Evolutionary conservation across 1,284 basidiomycete genomes (phyloP), one percentile per base, ranked within the genome.

Genomic region (Ganoderma multipileum): DNA sequence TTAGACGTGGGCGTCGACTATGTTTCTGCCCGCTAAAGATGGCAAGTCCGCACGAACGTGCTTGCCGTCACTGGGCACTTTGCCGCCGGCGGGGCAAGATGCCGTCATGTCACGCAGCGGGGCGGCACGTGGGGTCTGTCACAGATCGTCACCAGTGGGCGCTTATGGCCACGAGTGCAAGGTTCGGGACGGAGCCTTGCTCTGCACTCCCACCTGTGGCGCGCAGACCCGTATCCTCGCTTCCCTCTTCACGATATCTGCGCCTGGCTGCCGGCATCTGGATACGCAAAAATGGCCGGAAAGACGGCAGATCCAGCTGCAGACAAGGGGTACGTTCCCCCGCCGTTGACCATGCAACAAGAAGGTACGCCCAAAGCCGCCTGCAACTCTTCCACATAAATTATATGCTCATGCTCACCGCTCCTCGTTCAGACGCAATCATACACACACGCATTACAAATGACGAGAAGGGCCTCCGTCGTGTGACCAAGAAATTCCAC

Each of bases 401-500:
- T n/a, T 26, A 20, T 23, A 23, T 14, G 11, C 9, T 6, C 18
- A 9, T 58, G 14, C 58, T 60, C 38, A 60, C 58, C 30, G 41
- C 47, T 67, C 64, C 23, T 54, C 68, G 52, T 72, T 67, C 72
- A 95, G 93, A 95, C 80, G 85, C 87, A 65, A 89, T 94, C 72
- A 91, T 94, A 64, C 89, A 91, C 75, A 85, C 90, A 2, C 87
- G 93, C 66, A 93, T 95, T 69, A 89, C 88, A 23, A 94, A 83
- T 82, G 92, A 74, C 74, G 84, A 85, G 84, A 80, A 81, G 67
- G 79, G 89, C 28, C 83, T 95, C 33, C 88, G 90, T 52, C 88
- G 92, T 59, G 86, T 95, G 63, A 87, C 92, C 69, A 93, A 91
- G 81, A 92, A 90, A 77, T 94, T 93, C 76, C 90, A 92, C 82